phyloP scores from a whole-genome alignment of 2,329 filamentous ascomycete genomes.

The Herpotrichia juniperi region DNA sequence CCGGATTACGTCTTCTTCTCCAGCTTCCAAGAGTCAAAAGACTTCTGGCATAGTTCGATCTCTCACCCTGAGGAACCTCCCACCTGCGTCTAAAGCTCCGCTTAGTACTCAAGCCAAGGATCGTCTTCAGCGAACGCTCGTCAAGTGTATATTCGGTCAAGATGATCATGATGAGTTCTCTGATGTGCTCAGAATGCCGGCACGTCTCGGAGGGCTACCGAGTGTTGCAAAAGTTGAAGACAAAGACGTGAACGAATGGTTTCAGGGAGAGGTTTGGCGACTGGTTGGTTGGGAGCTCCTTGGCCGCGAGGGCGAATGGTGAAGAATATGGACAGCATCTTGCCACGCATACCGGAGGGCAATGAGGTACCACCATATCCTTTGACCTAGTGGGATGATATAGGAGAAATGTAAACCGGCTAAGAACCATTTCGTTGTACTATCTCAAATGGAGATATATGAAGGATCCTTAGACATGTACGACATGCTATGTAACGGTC shows the following conservation, averaged over 20 bases:
- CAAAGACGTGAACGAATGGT: slow-evolving; percentile 57
- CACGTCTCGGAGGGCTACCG: slow-evolving; percentile 23
- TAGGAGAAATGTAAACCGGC: too few species aligned
- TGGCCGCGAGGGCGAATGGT: slow-evolving; percentile 1
- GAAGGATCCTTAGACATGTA: too few species aligned
- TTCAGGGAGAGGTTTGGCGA: slow-evolving; percentile 62
- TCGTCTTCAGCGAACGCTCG: slow-evolving; percentile 52
- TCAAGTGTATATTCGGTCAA: slow-evolving; percentile 51
- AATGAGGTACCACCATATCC: too few species aligned
- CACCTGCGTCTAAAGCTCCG: slow-evolving; percentile 33
- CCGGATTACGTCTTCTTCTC: slow-evolving; percentile 12
- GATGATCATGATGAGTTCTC: slow-evolving; percentile 47
- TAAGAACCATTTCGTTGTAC: too few species aligned
- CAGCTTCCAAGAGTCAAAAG: slow-evolving; percentile 11
- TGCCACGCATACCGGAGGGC: too few species aligned
- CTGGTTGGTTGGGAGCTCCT: slow-evolving; percentile 64
- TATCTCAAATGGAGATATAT: too few species aligned
- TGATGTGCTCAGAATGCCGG: slow-evolving; percentile 50
- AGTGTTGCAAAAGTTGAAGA: slow-evolving; percentile 46
- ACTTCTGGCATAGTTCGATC: slow-evolving; percentile 20
- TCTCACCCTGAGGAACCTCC: slow-evolving; percentile 30
- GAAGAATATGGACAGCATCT: too few species aligned
- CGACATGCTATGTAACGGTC: too few species aligned
- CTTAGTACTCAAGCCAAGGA: slow-evolving; percentile 48
- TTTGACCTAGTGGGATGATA: too few species aligned